Base-by-base conservation (phyloP, 257 asterid species). In the Paraleonurus japonicus region DNA sequence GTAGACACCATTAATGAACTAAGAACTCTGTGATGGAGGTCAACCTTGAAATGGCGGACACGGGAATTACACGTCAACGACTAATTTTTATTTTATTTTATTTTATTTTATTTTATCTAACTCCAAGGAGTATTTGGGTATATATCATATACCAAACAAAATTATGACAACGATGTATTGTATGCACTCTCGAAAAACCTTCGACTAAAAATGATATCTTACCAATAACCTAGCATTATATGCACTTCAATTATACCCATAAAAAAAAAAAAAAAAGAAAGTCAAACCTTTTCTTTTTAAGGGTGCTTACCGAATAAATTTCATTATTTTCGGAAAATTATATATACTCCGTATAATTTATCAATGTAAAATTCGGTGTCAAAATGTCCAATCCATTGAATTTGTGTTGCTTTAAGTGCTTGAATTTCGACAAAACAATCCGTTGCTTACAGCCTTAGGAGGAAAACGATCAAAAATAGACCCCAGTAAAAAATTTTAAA, bases 11-110 rank as follows among this genome's bases (percentile, higher is more conserved):
- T 17, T 48, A 6, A 48, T 69, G 6, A 12, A 68, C 4, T 3
- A 30, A 4, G n/a, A 12, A 20, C 12, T 1, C 2, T 23, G 27
- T 55, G 61, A 17, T 55, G 61, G 33, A 0, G 16, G 65, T 63
- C 72, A 73, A 53, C 57, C 47, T 16, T 51, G 47, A 43, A 50
- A 23, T 45, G 32, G 50, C 17, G 32, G 54, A 15, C 64, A 62
- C 55, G 55, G 10, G 23, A 72, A 58, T 35, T 55, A 62, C 74
- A 57, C 35, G 55, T 39, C 47, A 39, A 39, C n/a, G 47, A 11
- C 9, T 30, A 3, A 3, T 30, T 30, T 3, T 3, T 30, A 30
- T n/a, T n/a, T 32, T 30, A 19, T 50, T 19, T 30, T 50, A 50
- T 51, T 41, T 50, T 50, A 17, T 16, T 19, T 51, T 41, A 10